Evolutionary conservation across 2,329 filamentous ascomycete genomes (phyloP), one percentile per base, ranked within the genome.

Genomic region (Penicillium sp.): DNA sequence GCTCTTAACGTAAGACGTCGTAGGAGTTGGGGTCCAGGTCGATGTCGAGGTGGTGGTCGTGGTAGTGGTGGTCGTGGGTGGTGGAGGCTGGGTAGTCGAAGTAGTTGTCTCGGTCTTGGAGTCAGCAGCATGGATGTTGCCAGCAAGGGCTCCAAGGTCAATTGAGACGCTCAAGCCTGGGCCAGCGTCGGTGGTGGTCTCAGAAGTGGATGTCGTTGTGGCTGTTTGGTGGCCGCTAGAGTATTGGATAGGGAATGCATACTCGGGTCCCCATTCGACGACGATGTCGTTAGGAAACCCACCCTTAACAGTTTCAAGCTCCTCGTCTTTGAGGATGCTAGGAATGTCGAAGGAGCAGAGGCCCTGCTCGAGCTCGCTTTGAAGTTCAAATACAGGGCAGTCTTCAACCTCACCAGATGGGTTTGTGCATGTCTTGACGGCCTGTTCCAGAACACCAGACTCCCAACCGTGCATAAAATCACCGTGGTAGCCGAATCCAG

Each of bases 401-500:
- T 93, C 92, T 48, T 83, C 71, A 50, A 96, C 87, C 47, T 81
- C 71, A 38, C 93, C 93, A 9, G 86, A 88, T 0, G 71, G 72
- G 76, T 88, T 90, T 56, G 89, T 94, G 84, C 93, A 97, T 7
- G 82, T 85, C 51, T 93, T 76, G 64, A 93, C 82, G n/a, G 91
- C 92, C 6, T 84, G 56, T 75, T 93, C 87, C 41, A 95, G 84
- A 76, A 92, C 88, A 3, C 82, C 79, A 8, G 79, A 71, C 2
- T 93, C 85, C 92, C 92, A 96, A 30, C 91, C 92, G 73, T 85
- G 88, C 70, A 93, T 88, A 78, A 94, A 93, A 73, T 96, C 92
- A 53, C 84, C 92, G 72, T 95, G 81, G 74, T 92, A 92, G 41
- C 91, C 90, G 68, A 83, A 91, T 52, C 91, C 90, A 69, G 89